Evolutionary conservation across 768 basidiomycete species (phyloP), one percentile per base, ranked within the genome.

Genomic region (Pleurotus cornucopiae): DNA sequence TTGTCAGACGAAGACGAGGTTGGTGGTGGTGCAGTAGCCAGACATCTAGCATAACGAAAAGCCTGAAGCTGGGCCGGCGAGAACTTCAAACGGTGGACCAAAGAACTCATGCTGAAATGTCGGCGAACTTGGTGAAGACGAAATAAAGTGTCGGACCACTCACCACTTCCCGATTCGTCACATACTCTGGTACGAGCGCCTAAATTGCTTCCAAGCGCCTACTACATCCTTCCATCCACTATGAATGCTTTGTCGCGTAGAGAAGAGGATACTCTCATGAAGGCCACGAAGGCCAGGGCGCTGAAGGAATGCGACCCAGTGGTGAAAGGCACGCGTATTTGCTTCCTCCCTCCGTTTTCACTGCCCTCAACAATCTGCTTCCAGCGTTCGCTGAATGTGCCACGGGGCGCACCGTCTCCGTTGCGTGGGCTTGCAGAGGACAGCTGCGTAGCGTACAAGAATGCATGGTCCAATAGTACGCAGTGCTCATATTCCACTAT

Each of bases 241-340:
- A 94, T 94, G 92, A 85, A 92, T 69, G 80, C 91, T 41, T 81
- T 94, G 30, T 94, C 92, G 38, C 81, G 91, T 55, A 80, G 92
- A 48, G 92, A 94, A 73, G 92, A 95, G 67, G 92, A 95, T 45
- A 86, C 85, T 6, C 79, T 95, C 40, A 69, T 88, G 39, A 94
- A 94, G 69, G 76, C 88, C 20, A 88, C 90, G 6, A 94, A 94
- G 66, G 82, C 85, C 13, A 76, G 78, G 56, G 92, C 93, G 11
- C 69, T 94, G 65, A 85, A 82, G 63, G 87, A 90, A 68, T 94
- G 92, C 60, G 87, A 91, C 63, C 59, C 73, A 1, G 59, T 91
- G 5, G 88, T 94, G 3, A 87, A 84, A 82, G 88, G 93, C 86
- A 38, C 16, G 26, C 45, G 11, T 16, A 16, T 44, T 9, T 6